Evolutionary conservation across 2,329 filamentous ascomycete species (phyloP), one percentile per base, ranked within the genome.

Genomic region (Aurifilum marmelostoma): DNA sequence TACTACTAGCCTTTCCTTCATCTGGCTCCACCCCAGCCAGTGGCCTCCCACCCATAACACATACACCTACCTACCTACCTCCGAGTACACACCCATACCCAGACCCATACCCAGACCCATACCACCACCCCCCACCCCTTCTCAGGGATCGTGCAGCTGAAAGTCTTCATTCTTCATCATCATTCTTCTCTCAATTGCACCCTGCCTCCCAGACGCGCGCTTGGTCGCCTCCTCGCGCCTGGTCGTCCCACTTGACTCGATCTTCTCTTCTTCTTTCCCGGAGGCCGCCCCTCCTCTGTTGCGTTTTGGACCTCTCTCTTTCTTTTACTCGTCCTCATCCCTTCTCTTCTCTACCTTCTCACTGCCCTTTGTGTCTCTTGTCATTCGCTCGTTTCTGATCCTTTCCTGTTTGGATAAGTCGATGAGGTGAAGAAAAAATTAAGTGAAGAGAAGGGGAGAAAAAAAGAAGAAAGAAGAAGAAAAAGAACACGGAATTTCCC

Each of bases 201-300:
- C 24, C 65, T 65, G 47, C 66, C 29, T 62, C 71, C 34, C 76
- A 79, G 76, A 78, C 78, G 77, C 78, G 79, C 78, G 79, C 78
- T 78, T 79, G 78, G 60, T 71, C 63, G 71, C 65, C 73, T 71
- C 69, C 65, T 67, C 69, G 69, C 69, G 69, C 64, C 67, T 71
- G 66, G 61, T 34, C 58, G 66, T 71, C 59, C 61, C 64, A 67
- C 69, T 67, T 60, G 62, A 32, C 43, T 67, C 61, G 62, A 24
- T 6, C n/a, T 24, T 37, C 12, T 11, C 56, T 34, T 58, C 43
- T 47, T 47, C 43, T 47, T 21, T 47, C n/a, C 43, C n/a, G 43
- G 43, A 47, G 21, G 21, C 43, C 43, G 0, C 43, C 43, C 21
- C 43, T 47, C n/a, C n/a, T n/a, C n/a, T n/a, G n/a, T 47, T 47